Conservation (phyloP, 2,329 filamentous ascomycete genomes). For the Periconia digitata region DNA sequence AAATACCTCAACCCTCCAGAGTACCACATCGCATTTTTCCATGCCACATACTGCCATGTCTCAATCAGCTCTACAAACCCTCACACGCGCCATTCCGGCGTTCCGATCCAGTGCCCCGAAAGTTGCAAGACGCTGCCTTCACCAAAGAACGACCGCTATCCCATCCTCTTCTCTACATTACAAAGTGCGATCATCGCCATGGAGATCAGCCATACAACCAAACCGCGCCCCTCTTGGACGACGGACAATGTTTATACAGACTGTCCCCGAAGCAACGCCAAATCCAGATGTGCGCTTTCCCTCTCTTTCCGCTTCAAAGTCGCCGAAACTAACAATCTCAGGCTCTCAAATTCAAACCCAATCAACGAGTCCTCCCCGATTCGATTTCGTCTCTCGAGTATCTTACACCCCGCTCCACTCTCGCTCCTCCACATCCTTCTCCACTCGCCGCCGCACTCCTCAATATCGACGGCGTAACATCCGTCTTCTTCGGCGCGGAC, state of each 20-base stretch:
- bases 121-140: constrained; percentile 38
- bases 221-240: constrained; percentile 20
- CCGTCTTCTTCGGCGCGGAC: constrained; percentile 90
- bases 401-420: constrained; percentile 81
- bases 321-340: constrained; percentile 12
- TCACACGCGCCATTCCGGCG: constrained; percentile 26
- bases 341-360: constrained; percentile 92
- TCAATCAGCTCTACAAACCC: constrained; percentile 29
- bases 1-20: neutral
- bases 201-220: constrained; percentile 16
- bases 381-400: constrained; percentile 80
- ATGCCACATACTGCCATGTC: constrained; percentile 35
- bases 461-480: constrained; percentile 91
- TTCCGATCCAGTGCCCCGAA: constrained; percentile 23
- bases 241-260: constrained; percentile 96
- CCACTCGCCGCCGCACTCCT: constrained; percentile 87
- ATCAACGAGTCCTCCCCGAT: constrained; percentile 80
- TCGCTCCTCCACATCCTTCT: constrained; percentile 86
- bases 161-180: constrained; percentile 33
- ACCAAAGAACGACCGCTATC: constrained; percentile 36
- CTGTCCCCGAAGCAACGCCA: constrained; percentile 73
- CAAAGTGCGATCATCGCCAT: constrained; percentile 32
- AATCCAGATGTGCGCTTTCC: constrained; percentile 72
- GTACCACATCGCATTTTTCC: neutral
- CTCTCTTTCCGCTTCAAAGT: neutral